Evolutionary conservation across 2,329 filamentous ascomycete species (phyloP).

Genomic region (Penicillium sp.): DNA sequence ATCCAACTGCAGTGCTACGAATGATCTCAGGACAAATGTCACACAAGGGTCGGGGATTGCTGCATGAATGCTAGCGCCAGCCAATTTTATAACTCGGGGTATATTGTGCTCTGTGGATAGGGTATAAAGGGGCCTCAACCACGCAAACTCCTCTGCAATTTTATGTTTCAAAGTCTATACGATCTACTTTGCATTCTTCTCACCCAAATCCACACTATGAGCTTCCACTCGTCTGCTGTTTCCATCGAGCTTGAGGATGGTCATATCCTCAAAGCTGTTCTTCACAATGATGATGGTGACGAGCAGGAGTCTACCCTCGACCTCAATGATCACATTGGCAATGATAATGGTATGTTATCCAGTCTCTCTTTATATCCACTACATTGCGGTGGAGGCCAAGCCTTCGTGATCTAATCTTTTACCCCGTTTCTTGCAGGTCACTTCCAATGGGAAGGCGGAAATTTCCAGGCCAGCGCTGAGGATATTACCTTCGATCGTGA

Average conservation of each 20-base stretch:
- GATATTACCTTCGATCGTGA: constrained; percentile 50
- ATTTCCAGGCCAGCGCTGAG: constrained; percentile 49
- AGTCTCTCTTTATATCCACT: neutral
- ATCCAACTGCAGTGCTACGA: constrained; percentile 11
- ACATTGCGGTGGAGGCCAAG: neutral
- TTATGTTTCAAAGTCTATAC: neutral
- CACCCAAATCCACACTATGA: constrained; percentile 33
- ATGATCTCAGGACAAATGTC: constrained; percentile 21
- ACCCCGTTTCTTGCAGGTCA: constrained; percentile 28
- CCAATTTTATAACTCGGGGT: neutral
- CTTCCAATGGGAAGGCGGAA: constrained; percentile 47
- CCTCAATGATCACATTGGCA: constrained; percentile 52
- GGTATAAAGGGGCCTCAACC: constrained; percentile 8
- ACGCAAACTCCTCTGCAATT: neutral
- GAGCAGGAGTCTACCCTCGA: constrained; percentile 47
- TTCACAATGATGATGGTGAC: constrained; percentile 44
- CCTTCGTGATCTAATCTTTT: neutral
- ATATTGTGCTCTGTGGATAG: neutral
- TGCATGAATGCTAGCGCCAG: constrained; percentile 3
- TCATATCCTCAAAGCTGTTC: constrained; percentile 48
- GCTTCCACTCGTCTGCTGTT: constrained; percentile 51
- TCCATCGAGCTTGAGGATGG: constrained; percentile 50
- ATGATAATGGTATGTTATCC: constrained; percentile 45
- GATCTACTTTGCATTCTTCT: neutral
- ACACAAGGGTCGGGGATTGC: constrained; percentile 12